Evolutionary conservation across 2,329 filamentous ascomycete species (phyloP), one percentile per base, ranked within the genome.

Genomic region (Zymoseptoria ardabiliae): DNA sequence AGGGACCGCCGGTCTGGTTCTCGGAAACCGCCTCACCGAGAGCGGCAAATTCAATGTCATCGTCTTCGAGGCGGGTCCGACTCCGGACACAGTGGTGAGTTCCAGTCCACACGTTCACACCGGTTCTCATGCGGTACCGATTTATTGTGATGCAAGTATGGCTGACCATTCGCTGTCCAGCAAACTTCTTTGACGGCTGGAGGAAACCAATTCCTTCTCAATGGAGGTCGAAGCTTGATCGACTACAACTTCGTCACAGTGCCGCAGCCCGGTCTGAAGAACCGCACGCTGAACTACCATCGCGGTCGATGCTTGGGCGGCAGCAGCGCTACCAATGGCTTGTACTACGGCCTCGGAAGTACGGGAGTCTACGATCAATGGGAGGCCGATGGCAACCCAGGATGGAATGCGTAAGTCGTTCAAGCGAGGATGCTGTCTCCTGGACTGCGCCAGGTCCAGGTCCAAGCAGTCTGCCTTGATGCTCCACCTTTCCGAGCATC

Each of bases 1-100:
- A 51, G 65, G 65, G 17, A 67, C 65, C 20, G 64, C 65, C 53
- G 65, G 65, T 11, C 57, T 67, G 8, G 59, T 61, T 11, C 61
- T 67, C 21, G 64, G 58, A 21, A 61, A 65, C 28, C 61, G 65
- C 13, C 61, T 67, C 20, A 61, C 62, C 21, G 64, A 66, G 53
- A 62, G 59, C 23, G 62, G 62, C 10, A 58, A 52, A 20, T 54
- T 56, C 48, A 51, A 50, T n/a, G 59, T 63, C 50, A 56, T 63
- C 9, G 60, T 59, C 50, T 58, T 63, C 60, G 62, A 63, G 52
- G 60, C 62, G n/a, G 62, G 62, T 11, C 59, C 59, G 4, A 54
- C 62, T 5, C 62, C 62, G 3, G 59, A 58, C n/a, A 53, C 59
- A 10, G 62, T 61, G 17, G 54, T 45, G n/a, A 45, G 13, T 45